Percentiles rank a stretch among this genome's conserved stretches.
These are phyloP conservation scores for Leccinum colubrinum DNA, from an alignment of 1,284 basidiomycete genomes.

Conservation along the genomic window DNA sequence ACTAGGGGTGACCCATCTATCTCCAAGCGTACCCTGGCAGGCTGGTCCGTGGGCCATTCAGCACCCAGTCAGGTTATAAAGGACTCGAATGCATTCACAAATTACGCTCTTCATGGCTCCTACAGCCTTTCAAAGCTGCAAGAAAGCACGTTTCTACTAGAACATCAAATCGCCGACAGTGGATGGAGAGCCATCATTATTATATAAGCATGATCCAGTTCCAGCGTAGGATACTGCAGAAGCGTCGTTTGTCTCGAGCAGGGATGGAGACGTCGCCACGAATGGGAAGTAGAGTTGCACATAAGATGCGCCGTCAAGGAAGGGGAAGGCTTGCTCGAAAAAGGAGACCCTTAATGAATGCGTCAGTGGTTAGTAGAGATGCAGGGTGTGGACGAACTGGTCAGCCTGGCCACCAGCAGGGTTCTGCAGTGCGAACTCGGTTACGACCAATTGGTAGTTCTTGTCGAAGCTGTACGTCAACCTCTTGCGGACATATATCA, in stretches of 20 bases:
- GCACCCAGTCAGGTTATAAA: neutral
- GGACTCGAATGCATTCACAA: neutral
- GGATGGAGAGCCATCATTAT: slow-evolving; percentile 22
- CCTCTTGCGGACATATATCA: neutral
- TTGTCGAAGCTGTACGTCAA: slow-evolving; percentile 10
- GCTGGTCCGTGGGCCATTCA: neutral
- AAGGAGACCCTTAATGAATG: slow-evolving; percentile 24
- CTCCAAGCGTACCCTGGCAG: neutral
- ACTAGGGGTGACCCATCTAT: neutral
- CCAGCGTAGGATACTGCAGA: slow-evolving; percentile 13
- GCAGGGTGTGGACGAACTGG: slow-evolving; percentile 26
- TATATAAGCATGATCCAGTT: slow-evolving; percentile 32
- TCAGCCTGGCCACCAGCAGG: slow-evolving; percentile 33
- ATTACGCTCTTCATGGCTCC: neutral
- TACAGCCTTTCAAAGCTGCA: neutral
- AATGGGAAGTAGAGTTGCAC: slow-evolving; percentile 38
- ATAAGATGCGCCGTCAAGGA: slow-evolving; percentile 30
- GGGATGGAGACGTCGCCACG: slow-evolving; percentile 28
- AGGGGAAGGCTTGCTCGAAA: slow-evolving; percentile 32
- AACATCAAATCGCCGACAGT: slow-evolving; percentile 25
- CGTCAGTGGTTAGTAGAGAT: neutral
- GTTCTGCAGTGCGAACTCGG: slow-evolving; percentile 33
- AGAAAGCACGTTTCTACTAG: neutral
- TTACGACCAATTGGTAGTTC: slow-evolving; percentile 24
- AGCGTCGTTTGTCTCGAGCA: slow-evolving; percentile 19